These are phyloP conservation scores for Exsudoporus frostii DNA, from an alignment of 768 basidiomycete genomes.

Conservation along the genomic window DNA sequence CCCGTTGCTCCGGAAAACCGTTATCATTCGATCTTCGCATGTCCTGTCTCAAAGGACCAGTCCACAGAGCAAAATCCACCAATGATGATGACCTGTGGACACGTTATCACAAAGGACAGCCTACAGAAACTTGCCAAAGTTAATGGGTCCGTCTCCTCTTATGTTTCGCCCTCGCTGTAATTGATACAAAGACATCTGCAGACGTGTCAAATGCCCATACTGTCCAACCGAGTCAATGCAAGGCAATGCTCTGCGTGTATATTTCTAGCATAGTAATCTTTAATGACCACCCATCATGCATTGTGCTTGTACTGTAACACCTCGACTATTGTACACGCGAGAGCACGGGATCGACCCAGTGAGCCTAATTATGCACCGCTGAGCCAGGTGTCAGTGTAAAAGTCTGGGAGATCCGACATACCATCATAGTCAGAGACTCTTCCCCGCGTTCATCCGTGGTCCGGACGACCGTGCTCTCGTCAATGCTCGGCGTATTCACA, in stretches of 20 bases:
- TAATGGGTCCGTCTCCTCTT: slow-evolving; percentile 58
- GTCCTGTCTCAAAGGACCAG: slow-evolving; percentile 97
- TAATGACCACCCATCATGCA: slow-evolving; percentile 1
- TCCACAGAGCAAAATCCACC: slow-evolving; percentile 91
- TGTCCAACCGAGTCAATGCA: slow-evolving; percentile 79
- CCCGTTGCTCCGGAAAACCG: slow-evolving; percentile 80
- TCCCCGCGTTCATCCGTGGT: slow-evolving; percentile 53
- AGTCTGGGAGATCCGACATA: slow-evolving; percentile 27
- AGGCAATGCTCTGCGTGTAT: slow-evolving; percentile 54
- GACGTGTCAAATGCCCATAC: slow-evolving; percentile 95
- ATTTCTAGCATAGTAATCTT: slow-evolving; percentile 45
- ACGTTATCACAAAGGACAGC: slow-evolving; percentile 92
- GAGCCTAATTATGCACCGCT: slow-evolving; percentile 16
- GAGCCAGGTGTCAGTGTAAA: neutral
- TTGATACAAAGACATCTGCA: slow-evolving; percentile 28
- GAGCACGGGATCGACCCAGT: slow-evolving; percentile 25
- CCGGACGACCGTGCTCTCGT: slow-evolving; percentile 41
- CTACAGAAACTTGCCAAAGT: slow-evolving; percentile 86
- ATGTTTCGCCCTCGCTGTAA: neutral
- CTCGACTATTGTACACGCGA: neutral
- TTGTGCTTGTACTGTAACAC: slow-evolving; percentile 7
- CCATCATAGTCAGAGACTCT: slow-evolving; percentile 50
- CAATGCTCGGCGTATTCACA: slow-evolving; percentile 66
- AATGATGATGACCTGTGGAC: slow-evolving; percentile 97
- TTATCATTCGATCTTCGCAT: slow-evolving; percentile 96